A percentile compares a stretch with the other conserved stretches of the same genome.
These are phyloP conservation scores for Penicillium egyptiacum DNA, from an alignment of 495 filamentous ascomycete genomes.

Conservation along the genomic window DNA sequence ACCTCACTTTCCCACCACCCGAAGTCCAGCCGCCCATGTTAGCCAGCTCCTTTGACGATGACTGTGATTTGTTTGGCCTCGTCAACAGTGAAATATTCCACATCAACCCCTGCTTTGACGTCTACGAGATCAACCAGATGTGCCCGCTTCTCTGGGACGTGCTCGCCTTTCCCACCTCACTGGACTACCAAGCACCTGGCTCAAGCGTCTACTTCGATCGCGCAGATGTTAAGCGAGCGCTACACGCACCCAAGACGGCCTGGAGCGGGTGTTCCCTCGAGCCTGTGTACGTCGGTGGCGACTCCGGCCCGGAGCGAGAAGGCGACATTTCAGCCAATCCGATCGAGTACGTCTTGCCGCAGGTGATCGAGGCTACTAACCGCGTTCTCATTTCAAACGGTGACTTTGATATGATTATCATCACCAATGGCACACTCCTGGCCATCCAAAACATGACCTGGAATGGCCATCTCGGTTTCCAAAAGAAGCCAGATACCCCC, in stretches of 20 bases:
- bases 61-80: slow-evolving; percentile 55
- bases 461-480: slow-evolving; percentile 51
- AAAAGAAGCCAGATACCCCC: slow-evolving; percentile 36
- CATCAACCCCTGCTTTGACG: slow-evolving; percentile 62
- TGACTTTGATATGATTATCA: slow-evolving; percentile 60
- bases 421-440: slow-evolving; percentile 35
- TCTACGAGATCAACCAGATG: slow-evolving; percentile 54
- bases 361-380: slow-evolving; percentile 62
- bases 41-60: slow-evolving; percentile 31
- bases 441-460: slow-evolving; percentile 8
- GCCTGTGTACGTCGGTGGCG: slow-evolving; percentile 47
- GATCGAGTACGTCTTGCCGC: slow-evolving; percentile 52
- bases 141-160: slow-evolving; percentile 49
- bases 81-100: slow-evolving; percentile 46
- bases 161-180: slow-evolving; percentile 45
- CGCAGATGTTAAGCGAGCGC: slow-evolving; percentile 55
- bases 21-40: slow-evolving; percentile 39
- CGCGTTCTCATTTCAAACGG: slow-evolving; percentile 60
- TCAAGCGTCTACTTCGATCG: slow-evolving; percentile 58
- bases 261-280: slow-evolving; percentile 46
- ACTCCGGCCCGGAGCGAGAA: slow-evolving; percentile 35
- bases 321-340: slow-evolving; percentile 45
- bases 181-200: slow-evolving; percentile 42
- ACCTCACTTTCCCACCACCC: slow-evolving; percentile 55
- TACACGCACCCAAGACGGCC: slow-evolving; percentile 52